Evolutionary conservation across 257 asterid species (phyloP).

Genomic region (Jasminum sambac): DNA sequence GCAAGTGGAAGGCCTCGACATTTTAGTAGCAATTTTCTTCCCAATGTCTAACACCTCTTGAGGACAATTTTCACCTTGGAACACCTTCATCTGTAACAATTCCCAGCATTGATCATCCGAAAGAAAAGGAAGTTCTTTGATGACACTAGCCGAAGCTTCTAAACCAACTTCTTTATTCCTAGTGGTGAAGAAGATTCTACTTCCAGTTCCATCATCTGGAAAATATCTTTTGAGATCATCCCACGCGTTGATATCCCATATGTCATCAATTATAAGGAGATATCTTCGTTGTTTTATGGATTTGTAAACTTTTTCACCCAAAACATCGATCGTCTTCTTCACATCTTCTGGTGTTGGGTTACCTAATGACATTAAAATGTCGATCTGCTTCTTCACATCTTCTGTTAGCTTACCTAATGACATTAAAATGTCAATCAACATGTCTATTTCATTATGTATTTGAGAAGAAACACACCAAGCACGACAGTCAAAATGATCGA

Average conservation of each 20-base stretch:
- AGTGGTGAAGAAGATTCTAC: conserved; percentile 29
- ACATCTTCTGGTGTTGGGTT: too few relatives aligned
- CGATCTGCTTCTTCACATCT: too few relatives aligned
- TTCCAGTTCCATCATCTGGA: conserved; percentile 6
- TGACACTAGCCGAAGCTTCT: not conserved
- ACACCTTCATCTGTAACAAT: conserved; percentile 7
- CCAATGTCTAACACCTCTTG: not conserved
- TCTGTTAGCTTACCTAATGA: too few relatives aligned
- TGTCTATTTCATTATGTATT: not conserved
- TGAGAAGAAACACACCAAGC: conserved; percentile 22
- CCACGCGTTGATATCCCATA: conserved; percentile 22
- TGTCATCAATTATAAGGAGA: conserved; percentile 25
- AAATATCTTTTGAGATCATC: not conserved
- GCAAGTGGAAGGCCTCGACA: conserved; percentile 19
- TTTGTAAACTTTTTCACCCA: not conserved
- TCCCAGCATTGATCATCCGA: not conserved
- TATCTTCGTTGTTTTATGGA: not conserved
- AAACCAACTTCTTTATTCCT: not conserved
- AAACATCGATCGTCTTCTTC: not conserved
- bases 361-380: not conserved
- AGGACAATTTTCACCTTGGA: not conserved
- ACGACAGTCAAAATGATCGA: not conserved
- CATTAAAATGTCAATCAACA: conserved; percentile 1
- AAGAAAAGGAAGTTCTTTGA: not conserved
- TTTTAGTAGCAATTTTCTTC: not conserved